phyloP scores from a whole-genome alignment of 257 asterid species.

The Craterostigma plantagineum region DNA sequence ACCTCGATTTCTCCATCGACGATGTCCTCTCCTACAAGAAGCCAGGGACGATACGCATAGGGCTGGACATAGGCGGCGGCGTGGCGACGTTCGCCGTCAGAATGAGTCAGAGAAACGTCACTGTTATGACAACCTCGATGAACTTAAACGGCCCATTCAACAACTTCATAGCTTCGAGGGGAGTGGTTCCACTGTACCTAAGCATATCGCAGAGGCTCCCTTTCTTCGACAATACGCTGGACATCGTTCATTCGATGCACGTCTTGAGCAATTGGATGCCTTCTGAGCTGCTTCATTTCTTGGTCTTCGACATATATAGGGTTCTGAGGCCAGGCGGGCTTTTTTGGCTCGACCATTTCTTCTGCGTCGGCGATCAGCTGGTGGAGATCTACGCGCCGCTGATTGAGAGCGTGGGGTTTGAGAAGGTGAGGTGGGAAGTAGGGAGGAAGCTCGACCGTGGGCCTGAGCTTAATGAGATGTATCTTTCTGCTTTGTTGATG shows the following conservation, averaged over 20 bases:
- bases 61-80: conserved; percentile 77
- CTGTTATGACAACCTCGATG: conserved; percentile 52
- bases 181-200: conserved; percentile 57
- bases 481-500: conserved; percentile 38
- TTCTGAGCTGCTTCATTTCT: conserved; percentile 60
- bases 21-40: conserved; percentile 57
- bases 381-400: conserved; percentile 37
- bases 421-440: conserved; percentile 35
- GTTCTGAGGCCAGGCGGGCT: conserved; percentile 63
- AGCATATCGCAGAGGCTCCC: conserved; percentile 80
- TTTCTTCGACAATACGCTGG: conserved; percentile 42
- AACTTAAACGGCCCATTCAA: conserved; percentile 64
- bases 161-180: conserved; percentile 79
- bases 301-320: conserved; percentile 78
- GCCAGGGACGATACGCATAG: conserved; percentile 33
- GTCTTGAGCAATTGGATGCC: conserved; percentile 47
- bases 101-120: conserved; percentile 58
- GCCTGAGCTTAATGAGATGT: conserved; percentile 38
- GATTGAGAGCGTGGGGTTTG: conserved; percentile 44
- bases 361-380: conserved; percentile 33
- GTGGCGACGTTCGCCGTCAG: conserved; percentile 83
- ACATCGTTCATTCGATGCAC: conserved; percentile 48
- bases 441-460: conserved; percentile 48
- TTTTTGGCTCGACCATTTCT: conserved; percentile 64
- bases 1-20: conserved; percentile 57